Evolutionary conservation across 257 asterid species (phyloP).

Genomic region (Rauvolfia tetraphylla): DNA sequence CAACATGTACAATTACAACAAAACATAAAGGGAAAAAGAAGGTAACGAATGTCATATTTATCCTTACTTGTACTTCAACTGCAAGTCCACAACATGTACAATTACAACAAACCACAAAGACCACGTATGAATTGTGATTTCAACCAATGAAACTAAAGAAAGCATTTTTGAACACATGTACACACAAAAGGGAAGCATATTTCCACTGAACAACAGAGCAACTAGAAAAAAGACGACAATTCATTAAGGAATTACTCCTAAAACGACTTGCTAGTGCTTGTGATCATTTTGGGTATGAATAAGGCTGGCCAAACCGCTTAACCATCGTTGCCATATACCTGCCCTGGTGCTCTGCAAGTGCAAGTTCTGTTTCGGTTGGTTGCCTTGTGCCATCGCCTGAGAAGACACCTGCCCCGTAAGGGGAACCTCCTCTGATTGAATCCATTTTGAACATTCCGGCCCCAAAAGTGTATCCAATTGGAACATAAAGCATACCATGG

Average conservation of each 20-base stretch:
- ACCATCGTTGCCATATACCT: conserved; percentile 53
- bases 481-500: conserved; percentile 60
- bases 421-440: conserved; percentile 45
- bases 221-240: background rate
- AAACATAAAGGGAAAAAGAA: background rate
- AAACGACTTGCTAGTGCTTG: background rate
- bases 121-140: background rate
- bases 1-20: background rate
- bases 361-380: conserved; percentile 42
- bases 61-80: background rate
- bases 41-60: background rate
- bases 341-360: conserved; percentile 61
- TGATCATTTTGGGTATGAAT: background rate
- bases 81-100: background rate
- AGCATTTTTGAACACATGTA: background rate
- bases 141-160: background rate
- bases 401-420: conserved; percentile 61
- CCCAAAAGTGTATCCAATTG: conserved; percentile 61
- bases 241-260: background rate
- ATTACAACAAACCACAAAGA: conserved; percentile 5
- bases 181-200: background rate
- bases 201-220: background rate
- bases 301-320: conserved; percentile 27
- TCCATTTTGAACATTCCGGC: conserved; percentile 48
- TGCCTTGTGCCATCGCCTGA: conserved; percentile 55